phyloP scores from a whole-genome alignment of 306 rosid species.

The Abrus pulchellus region DNA sequence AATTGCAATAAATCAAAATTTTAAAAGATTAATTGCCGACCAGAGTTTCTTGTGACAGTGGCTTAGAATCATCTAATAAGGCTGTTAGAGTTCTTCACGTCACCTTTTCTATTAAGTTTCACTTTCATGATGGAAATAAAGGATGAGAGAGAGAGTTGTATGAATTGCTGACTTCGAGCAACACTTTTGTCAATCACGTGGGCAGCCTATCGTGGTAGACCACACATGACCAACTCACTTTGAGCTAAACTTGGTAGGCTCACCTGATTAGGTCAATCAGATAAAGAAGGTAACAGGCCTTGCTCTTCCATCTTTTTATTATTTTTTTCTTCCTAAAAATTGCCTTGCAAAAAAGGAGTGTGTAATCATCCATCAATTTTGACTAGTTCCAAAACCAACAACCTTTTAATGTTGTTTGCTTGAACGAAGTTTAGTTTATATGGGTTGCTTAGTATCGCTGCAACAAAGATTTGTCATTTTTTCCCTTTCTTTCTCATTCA shows the following conservation, averaged over 20 bases:
- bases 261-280: slow-evolving; percentile 78
- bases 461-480: slow-evolving; percentile 53
- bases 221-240: slow-evolving; percentile 58
- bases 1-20: neutral
- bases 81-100: slow-evolving; percentile 92
- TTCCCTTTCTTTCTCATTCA: slow-evolving; percentile 25
- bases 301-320: slow-evolving; percentile 19
- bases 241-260: slow-evolving; percentile 53
- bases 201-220: slow-evolving; percentile 82
- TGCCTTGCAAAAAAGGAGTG: slow-evolving; percentile 57
- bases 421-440: slow-evolving; percentile 42
- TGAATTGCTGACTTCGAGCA: slow-evolving; percentile 72
- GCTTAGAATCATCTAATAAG: slow-evolving; percentile 53
- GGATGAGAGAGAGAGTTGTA: slow-evolving; percentile 45
- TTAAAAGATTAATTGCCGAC: slow-evolving; percentile 60
- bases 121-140: slow-evolving; percentile 55
- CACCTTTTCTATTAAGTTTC: slow-evolving; percentile 65
- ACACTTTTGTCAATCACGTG: slow-evolving; percentile 88
- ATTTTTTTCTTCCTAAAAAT: neutral
- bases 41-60: slow-evolving; percentile 70
- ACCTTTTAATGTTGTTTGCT: slow-evolving; percentile 50
- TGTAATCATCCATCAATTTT: slow-evolving; percentile 58
- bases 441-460: slow-evolving; percentile 69
- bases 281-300: slow-evolving; percentile 32
- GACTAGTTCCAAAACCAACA: slow-evolving; percentile 70